phyloP scores from a whole-genome alignment of 108 stramenopile genomes.

The Nitzschia sp. region DNA sequence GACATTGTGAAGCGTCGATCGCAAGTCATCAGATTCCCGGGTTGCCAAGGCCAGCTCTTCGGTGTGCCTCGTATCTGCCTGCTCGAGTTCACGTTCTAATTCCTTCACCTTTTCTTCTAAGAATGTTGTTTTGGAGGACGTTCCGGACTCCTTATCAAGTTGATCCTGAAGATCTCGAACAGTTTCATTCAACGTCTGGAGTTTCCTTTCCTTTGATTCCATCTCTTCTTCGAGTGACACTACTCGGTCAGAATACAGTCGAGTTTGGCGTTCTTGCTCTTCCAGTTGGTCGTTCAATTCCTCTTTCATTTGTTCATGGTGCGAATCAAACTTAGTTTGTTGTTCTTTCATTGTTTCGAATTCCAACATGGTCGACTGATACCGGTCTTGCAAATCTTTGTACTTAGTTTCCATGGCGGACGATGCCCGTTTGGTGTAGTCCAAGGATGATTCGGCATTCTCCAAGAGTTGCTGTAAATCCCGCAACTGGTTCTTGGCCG shows the following conservation, averaged over 20 bases:
- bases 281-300: not conserved
- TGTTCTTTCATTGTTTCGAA: not conserved
- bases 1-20: no score
- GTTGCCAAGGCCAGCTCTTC: no score
- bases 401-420: not conserved
- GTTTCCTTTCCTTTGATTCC: not conserved
- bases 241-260: no score
- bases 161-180: no score
- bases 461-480: not conserved
- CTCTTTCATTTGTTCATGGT: slow-evolving; percentile 3
- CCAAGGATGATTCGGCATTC: not conserved
- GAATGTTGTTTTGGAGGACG: no score
- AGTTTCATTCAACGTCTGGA: not conserved
- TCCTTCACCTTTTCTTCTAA: no score
- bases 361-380: not conserved
- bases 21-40: no score
- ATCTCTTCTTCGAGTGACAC: not conserved
- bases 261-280: no score
- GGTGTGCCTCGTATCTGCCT: no score
- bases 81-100: no score
- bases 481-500: not conserved
- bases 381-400: not conserved
- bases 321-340: not conserved
- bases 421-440: not conserved
- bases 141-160: no score